Percentiles rank a stretch among this genome's conserved stretches.
phyloP scores from a whole-genome alignment of 2,329 filamentous ascomycete genomes.

The Diaporthe sp. region DNA sequence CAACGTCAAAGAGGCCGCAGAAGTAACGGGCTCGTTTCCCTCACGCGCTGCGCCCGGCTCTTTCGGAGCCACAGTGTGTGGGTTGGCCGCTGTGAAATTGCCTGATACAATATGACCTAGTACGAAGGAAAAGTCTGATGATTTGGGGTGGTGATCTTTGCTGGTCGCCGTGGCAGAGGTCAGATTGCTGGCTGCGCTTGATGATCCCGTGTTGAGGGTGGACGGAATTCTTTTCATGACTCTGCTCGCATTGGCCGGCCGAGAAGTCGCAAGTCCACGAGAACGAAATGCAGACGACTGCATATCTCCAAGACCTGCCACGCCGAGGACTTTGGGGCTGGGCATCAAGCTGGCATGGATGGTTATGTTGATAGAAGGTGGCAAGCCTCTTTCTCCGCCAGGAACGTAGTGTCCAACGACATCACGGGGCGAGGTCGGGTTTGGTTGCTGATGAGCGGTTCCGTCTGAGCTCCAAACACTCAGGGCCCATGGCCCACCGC shows the following conservation, averaged over 20 bases:
- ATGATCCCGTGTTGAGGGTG: slow-evolving; percentile 27
- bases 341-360: not conserved
- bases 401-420: not conserved
- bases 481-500: slow-evolving; percentile 64
- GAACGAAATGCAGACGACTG: slow-evolving; percentile 21
- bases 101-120: not conserved
- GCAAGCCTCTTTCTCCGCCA: not conserved
- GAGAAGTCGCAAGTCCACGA: not conserved
- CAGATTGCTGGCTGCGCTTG: slow-evolving; percentile 31
- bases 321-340: not conserved
- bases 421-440: not conserved
- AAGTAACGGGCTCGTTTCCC: not conserved
- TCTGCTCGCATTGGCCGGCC: slow-evolving; percentile 24
- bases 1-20: not conserved
- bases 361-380: not conserved
- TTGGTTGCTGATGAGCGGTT: slow-evolving; percentile 41
- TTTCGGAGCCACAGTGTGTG: too few relatives aligned
- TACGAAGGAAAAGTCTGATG: slow-evolving; percentile 20
- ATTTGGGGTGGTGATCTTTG: not conserved
- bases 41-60: not conserved
- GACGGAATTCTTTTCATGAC: slow-evolving; percentile 20
- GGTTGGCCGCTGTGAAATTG: not conserved
- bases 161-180: not conserved
- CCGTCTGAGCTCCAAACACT: slow-evolving; percentile 60
- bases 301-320: slow-evolving; percentile 8